Conservation (phyloP, 2,329 filamentous ascomycete genomes). For the Arachnomyces sp. region DNA sequence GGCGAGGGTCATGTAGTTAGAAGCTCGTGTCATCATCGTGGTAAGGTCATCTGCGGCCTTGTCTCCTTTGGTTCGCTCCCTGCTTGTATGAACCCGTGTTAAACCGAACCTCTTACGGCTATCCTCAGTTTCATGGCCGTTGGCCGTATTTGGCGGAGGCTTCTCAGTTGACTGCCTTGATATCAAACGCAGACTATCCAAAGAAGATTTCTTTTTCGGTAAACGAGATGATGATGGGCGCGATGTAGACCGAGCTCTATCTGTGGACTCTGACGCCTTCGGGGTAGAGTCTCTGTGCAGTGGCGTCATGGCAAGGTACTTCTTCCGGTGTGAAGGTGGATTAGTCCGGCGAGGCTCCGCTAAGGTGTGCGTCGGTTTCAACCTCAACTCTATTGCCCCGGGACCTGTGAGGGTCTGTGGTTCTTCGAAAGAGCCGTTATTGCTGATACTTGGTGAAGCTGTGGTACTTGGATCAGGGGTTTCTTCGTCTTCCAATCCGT, state of each 20-base stretch:
- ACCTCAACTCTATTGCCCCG: slow-evolving; percentile 69
- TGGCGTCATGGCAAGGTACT: slow-evolving; percentile 28
- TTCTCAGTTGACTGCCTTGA: slow-evolving; percentile 29
- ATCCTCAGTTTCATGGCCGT: slow-evolving; percentile 25
- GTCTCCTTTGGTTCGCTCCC: slow-evolving; percentile 48
- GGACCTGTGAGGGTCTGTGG: slow-evolving; percentile 53
- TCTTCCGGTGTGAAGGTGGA: slow-evolving; percentile 23
- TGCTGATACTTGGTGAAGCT: slow-evolving; percentile 33
- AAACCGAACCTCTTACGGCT: slow-evolving; percentile 42
- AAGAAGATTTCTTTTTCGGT: slow-evolving; percentile 33
- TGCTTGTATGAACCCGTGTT: slow-evolving; percentile 39
- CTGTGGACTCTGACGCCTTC: slow-evolving; percentile 11
- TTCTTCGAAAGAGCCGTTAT: slow-evolving; percentile 35
- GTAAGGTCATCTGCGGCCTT: slow-evolving; percentile 78
- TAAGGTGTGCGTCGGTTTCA: slow-evolving; percentile 69
- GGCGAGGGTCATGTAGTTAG: slow-evolving; percentile 93
- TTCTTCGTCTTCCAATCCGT: slow-evolving; percentile 42
- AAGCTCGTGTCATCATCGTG: slow-evolving; percentile 92
- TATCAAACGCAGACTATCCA: slow-evolving; percentile 33
- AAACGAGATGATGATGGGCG: slow-evolving; percentile 22
- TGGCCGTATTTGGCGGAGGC: slow-evolving; percentile 25
- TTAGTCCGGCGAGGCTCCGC: slow-evolving; percentile 33
- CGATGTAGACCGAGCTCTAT: slow-evolving; percentile 10
- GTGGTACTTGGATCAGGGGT: slow-evolving; percentile 31
- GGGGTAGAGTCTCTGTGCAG: slow-evolving; percentile 21